Evolutionary conservation across 192 early-diverging fungal genomes (phyloP), one percentile per base, ranked within the genome.

Genomic region (Coemansia sp.): DNA sequence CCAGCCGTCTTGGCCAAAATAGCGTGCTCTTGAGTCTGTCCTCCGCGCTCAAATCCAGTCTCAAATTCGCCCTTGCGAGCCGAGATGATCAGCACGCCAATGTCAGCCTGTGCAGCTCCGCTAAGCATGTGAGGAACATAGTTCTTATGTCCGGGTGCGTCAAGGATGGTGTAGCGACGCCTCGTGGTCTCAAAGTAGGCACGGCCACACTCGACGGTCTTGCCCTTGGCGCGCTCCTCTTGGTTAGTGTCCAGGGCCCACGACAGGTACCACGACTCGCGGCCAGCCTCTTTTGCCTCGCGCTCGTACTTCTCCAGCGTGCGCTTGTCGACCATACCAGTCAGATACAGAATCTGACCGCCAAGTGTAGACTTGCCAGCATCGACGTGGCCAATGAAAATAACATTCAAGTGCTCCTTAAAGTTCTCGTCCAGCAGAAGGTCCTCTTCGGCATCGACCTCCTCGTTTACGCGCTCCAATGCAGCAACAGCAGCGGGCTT

Each of bases 241-340:
- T 87, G 85, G 86, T 96, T 98, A 65, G 96, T 91, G 85, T 99
- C 98, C 57, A 99, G 87, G 34, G 96, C 98, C 97, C 96, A 99
- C 41, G 97, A 97, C 68, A 99, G 86, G 70, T 97, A 98, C 97
- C 97, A 99, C 13, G 95, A 95, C 68, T 99, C 98, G 75, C 96
- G 90, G 61, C 95, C 96, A 40, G 90, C 90, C 76, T 98, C 98
- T 86, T 96, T 96, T 75, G 98, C 98, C 75, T 99, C 98, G 77
- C 91, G 92, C 87, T 99, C 95, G 83, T 96, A 97, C 76, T 99
- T 99, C 78, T 99, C 98, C 92, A 99, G 89, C 10, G 97, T 98
- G 77, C 98, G 91, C 89, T 98, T 96, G 78, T 99, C 98, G 27
- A 99, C 95, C 98, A 98, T 98, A 29, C 93, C 97, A n/a, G 97